Evolutionary conservation across 1,284 basidiomycete genomes (phyloP).

Genomic region (Ceratorhiza oryzae-sativae): DNA sequence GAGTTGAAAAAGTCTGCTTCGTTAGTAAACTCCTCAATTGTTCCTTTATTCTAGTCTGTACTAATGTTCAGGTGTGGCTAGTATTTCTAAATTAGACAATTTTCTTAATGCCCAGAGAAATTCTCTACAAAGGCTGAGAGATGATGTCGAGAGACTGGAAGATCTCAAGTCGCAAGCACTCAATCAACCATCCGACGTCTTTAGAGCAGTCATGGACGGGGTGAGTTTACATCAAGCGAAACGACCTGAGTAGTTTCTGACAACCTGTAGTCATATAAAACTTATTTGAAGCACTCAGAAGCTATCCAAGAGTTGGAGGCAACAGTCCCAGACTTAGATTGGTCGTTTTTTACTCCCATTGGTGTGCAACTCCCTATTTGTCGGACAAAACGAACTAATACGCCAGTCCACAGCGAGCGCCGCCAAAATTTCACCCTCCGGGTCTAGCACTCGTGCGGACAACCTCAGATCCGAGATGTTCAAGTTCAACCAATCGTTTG

Average conservation of each 20-base stretch:
- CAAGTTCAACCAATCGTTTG: background rate
- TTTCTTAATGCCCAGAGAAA: slow-evolving; percentile 28
- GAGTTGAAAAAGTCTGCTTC: background rate
- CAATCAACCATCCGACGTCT: background rate
- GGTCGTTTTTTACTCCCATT: background rate
- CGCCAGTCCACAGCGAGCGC: background rate
- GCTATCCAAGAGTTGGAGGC: background rate
- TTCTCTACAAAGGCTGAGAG: background rate
- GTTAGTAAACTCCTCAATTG: background rate
- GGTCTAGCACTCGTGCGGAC: background rate
- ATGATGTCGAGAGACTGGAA: slow-evolving; percentile 21
- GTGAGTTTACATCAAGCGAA: slow-evolving; percentile 5
- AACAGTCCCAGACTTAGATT: slow-evolving; percentile 11
- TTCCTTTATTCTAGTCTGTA: background rate
- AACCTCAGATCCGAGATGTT: slow-evolving; percentile 3
- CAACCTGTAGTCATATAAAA: background rate
- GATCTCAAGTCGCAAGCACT: slow-evolving; percentile 30
- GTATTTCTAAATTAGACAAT: slow-evolving; percentile 24
- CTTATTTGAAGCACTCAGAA: slow-evolving; percentile 12
- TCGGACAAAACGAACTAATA: background rate
- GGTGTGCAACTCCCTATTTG: background rate
- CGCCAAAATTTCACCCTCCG: background rate
- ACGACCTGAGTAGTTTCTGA: background rate
- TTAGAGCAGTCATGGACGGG: background rate
- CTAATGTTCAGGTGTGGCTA: background rate